Evolutionary conservation across 352 stramenopile species (phyloP).

Genomic region (Phytophthora litchii): DNA sequence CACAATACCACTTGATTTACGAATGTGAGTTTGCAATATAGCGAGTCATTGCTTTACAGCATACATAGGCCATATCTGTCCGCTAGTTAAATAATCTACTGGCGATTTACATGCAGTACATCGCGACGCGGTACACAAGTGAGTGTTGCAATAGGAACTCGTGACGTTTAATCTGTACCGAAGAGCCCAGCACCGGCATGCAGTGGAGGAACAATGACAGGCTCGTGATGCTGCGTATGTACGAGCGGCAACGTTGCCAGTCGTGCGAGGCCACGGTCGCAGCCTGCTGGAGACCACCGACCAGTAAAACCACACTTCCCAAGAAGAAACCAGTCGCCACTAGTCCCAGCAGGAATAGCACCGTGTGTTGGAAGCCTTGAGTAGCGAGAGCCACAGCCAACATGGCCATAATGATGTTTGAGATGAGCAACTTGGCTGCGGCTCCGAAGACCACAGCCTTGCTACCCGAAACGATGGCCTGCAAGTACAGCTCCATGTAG

Average conservation of each 20-base stretch:
- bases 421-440: constrained; percentile 68
- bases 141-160: constrained; percentile 77
- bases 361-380: constrained; percentile 54
- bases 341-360: constrained; percentile 63
- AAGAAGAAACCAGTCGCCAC: constrained; percentile 53
- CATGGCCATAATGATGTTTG: constrained; percentile 54
- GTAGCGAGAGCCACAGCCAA: constrained; percentile 55
- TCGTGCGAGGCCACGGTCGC: constrained; percentile 54
- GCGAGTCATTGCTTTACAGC: background rate
- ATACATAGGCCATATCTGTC: background rate
- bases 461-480: constrained; percentile 65
- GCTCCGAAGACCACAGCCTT: constrained; percentile 75
- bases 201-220: constrained; percentile 80
- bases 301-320: constrained; percentile 65
- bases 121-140: constrained; percentile 72
- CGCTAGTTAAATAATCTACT: constrained; percentile 15
- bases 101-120: constrained; percentile 68
- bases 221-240: constrained; percentile 79
- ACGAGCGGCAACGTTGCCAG: constrained; percentile 74
- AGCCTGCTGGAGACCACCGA: constrained; percentile 61
- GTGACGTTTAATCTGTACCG: constrained; percentile 76
- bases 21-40: background rate
- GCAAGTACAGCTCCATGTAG: constrained; percentile 81
- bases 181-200: constrained; percentile 68
- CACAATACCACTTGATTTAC: background rate